Evolutionary conservation across 176 grass and related monocot genomes (phyloP), one percentile per base, ranked within the genome.

Genomic region (Oryza brachyantha): DNA sequence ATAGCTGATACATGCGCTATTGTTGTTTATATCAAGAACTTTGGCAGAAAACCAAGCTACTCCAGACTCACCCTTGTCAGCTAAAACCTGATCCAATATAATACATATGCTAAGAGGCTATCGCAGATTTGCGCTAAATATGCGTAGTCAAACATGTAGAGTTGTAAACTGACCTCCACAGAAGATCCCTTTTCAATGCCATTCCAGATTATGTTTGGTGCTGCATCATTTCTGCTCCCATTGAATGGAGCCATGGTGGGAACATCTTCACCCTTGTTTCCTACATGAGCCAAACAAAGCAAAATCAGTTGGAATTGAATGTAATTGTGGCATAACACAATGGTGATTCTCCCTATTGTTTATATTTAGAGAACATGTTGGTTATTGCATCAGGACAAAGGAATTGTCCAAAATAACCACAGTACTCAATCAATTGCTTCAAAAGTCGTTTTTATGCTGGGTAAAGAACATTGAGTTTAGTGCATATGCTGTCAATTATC

Each of bases 31-130:
- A 87, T 96, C 88, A 86, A 96, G 65, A 74, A 99, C 92, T 11
- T 71, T 82, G 32, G 90, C 96, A 88, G 85, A 81, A 93, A 91
- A 93, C 96, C 96, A 99, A 81, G 86, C 88, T 45, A 71, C 81
- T 84, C 86, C 82, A 72, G 68, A 79, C 21, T 86, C 75, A 22
- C 77, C 72, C 57, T 82, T 55, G 22, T 82, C 69, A 76, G 82
- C 85, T 42, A 86, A 81, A 77, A 99, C 96, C 96, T 99, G 84
- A 76, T 7, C 75, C 22, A 63, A 80, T 58, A 59, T 61, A 70
- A 72, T 60, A 29, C 52, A 88, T 73, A 85, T 34, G 59, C 6
- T 58, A 41, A 65, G 59, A 17, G 29, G 8, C 39, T 79, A 19
- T 10, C 21, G 21, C 22, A 38, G 16, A 24, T 62, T 68, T 63